Evolutionary conservation across 1,284 basidiomycete genomes (phyloP), one percentile per base, ranked within the genome.

Genomic region (Papiliotrema laurentii): DNA sequence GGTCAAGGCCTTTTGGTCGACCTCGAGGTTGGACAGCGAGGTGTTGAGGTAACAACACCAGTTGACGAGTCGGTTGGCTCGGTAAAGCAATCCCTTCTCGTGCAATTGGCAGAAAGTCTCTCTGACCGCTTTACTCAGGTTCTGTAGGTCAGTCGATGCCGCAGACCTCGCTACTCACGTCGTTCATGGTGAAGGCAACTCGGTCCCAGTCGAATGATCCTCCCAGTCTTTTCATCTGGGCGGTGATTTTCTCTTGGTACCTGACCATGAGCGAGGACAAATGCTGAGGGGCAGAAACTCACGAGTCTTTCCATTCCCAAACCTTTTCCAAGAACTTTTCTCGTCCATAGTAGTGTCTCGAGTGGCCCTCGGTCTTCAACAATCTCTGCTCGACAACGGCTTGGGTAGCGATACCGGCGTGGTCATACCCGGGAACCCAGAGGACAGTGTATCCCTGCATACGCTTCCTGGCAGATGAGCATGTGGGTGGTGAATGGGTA

Each of bases 31-130:
- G 43, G 93, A 97, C 7, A 99, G 78, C 0, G 93, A 96, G 9
- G 96, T 99, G 73, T 97, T 97, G 55, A 99, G 77, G 68, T 84
- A 82, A 51, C 92, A 88, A 79, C 94, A 99, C 94, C 96, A 98
- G 73, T 98, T 97, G 59, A 98, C 94, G 44, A 99, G 82, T 31
- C 94, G 84, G 72, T 97, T 98, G 18, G 92, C 93, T 34, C 96
- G 87, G 75, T 98, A 99, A 51, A 99, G 75, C 63, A 92, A 82
- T 6, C 94, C 93, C 45, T 93, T 89, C 69, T 98, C 93, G 67
- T 93, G 86, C 36, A 99, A 75, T 36, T 81, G 80, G 72, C 90
- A 93, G 75, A 98, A 98, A 10, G 83, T 89, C 72, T 98, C 93
- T 33, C 84, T 79, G 39, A 98, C 96, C 34, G 93, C 92, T 75